Conservation (phyloP, 140 eudicot genomes). For the Flaveria floridana region DNA sequence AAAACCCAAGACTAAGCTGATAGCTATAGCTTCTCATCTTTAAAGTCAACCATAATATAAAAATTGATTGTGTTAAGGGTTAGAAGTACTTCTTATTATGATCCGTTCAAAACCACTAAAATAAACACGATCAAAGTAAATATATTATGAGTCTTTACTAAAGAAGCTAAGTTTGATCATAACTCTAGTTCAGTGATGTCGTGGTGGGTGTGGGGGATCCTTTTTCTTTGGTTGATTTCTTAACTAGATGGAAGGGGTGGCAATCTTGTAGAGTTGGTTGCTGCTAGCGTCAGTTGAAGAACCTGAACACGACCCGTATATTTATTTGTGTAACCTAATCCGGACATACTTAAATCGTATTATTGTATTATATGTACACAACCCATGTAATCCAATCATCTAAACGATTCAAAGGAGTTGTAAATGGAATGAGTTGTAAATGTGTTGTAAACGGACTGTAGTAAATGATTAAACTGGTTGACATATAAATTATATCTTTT, state of each 20-base stretch:
- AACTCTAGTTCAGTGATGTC: too few relatives aligned
- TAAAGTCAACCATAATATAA: slow-evolving; percentile 16
- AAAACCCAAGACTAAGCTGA: not conserved
- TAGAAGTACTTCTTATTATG: not conserved
- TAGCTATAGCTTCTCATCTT: slow-evolving; percentile 22
- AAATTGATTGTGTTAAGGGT: slow-evolving; percentile 1
- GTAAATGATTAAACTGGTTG: too few relatives aligned
- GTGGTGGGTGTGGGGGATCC: too few relatives aligned
- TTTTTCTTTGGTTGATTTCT: not conserved
- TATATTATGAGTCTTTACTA: not conserved
- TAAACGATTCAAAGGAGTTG: not conserved
- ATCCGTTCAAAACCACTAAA: slow-evolving; percentile 19
- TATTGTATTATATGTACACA: not conserved
- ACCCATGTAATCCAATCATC: not conserved
- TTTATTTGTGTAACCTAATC: not conserved
- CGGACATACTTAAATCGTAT: not conserved
- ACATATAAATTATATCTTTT: too few relatives aligned
- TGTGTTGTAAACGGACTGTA: too few relatives aligned
- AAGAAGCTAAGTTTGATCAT: too few relatives aligned
- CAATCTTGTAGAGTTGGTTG: not conserved
- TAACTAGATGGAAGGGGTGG: too few relatives aligned
- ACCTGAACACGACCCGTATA: not conserved
- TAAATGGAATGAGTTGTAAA: not conserved
- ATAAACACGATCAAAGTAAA: slow-evolving; percentile 23
- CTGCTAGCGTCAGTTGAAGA: not conserved